Evolutionary conservation across 78 protist species (phyloP).

Genomic region (Dictyostelium capitatum): DNA sequence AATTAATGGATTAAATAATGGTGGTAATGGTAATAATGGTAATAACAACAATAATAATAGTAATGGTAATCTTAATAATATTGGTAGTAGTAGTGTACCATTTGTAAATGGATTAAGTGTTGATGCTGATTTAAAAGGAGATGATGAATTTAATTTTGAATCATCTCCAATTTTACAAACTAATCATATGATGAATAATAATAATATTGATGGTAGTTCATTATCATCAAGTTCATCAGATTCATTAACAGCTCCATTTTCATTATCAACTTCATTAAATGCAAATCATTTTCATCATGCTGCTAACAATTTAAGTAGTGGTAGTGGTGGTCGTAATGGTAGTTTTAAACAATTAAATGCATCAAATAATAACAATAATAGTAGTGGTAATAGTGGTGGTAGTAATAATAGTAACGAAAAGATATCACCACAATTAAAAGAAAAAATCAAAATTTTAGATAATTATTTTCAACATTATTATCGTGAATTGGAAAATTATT

Average conservation of each 20-base stretch:
- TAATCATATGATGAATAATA: background rate
- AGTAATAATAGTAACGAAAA: background rate
- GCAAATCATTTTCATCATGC: background rate
- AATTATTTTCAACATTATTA: constrained; percentile 68
- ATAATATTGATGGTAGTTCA: background rate
- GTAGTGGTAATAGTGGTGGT: background rate
- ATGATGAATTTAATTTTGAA: constrained; percentile 16
- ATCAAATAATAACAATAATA: background rate
- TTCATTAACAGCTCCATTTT: background rate
- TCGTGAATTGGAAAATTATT: constrained; percentile 56
- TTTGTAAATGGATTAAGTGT: constrained; percentile 12
- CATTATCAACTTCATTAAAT: constrained; percentile 9
- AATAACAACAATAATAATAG: background rate
- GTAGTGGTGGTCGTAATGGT: constrained; percentile 6
- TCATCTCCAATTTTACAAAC: constrained; percentile 3
- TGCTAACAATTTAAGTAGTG: background rate
- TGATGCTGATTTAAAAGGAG: background rate
- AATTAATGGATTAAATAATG: background rate
- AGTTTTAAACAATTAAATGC: background rate
- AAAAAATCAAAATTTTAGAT: constrained; percentile 65
- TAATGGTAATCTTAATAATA: background rate
- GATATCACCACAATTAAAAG: constrained; percentile 49
- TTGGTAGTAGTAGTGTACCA: background rate
- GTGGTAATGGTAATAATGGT: background rate
- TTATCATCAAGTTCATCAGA: background rate